Evolutionary conservation across 495 filamentous ascomycete species (phyloP).

Genomic region (Penicillium daleae): DNA sequence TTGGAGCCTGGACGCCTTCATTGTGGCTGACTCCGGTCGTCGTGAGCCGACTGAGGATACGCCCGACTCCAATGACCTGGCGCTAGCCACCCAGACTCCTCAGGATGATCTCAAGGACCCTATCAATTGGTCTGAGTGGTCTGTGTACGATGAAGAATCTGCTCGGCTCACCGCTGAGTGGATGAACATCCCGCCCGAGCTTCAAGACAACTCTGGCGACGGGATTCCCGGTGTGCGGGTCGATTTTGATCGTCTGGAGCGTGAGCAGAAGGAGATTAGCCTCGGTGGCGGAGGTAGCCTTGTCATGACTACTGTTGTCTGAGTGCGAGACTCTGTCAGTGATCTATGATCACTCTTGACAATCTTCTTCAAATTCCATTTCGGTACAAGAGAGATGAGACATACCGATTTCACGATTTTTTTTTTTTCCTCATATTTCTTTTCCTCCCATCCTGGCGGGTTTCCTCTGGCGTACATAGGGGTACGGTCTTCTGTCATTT

Average conservation of each 20-base stretch:
- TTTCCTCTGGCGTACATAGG: constrained; percentile 29
- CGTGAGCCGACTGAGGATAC: constrained; percentile 45
- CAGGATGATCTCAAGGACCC: constrained; percentile 34
- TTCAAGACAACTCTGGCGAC: constrained; percentile 11
- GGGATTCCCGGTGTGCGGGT: constrained; percentile 13
- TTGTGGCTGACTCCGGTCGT: background rate
- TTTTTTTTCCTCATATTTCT: background rate
- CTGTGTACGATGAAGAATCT: constrained; percentile 27
- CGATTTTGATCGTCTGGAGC: constrained; percentile 38
- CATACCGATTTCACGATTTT: constrained; percentile 24
- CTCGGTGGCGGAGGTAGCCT: constrained; percentile 27
- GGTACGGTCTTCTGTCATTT: constrained; percentile 4
- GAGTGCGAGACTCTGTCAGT: constrained; percentile 7
- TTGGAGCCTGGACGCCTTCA: background rate
- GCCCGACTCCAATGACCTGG: constrained; percentile 45
- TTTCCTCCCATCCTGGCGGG: constrained; percentile 9
- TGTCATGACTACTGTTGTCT: constrained; percentile 32
- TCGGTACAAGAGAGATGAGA: constrained; percentile 2
- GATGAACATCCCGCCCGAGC: constrained; percentile 25
- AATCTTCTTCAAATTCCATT: constrained; percentile 12
- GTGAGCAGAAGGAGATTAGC: constrained; percentile 36
- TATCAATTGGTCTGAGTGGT: constrained; percentile 21
- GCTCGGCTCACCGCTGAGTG: constrained; percentile 15
- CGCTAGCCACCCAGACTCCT: constrained; percentile 42
- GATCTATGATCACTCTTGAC: constrained; percentile 12